Evolutionary conservation across 2,329 filamentous ascomycete species (phyloP).

Genomic region (Leptoxyphium fumago): DNA sequence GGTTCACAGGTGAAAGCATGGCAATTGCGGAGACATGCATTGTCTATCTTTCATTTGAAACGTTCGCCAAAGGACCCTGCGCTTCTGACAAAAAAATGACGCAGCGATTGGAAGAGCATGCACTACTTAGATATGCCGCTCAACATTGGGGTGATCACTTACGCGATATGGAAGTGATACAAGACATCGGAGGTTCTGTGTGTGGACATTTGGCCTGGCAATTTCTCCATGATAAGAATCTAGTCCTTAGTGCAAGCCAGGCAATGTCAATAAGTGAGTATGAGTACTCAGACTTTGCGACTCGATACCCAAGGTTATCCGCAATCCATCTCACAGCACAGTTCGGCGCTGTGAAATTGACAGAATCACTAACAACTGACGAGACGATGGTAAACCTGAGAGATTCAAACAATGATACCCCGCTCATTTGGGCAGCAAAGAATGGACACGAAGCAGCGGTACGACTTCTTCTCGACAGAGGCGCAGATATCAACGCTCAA

Average conservation of each 20-base stretch:
- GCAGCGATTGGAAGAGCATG: conserved; percentile 7
- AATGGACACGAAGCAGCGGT: conserved; percentile 76
- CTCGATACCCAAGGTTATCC: conserved; percentile 5
- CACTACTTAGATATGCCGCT: conserved; percentile 16
- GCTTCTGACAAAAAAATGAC: conserved; percentile 1
- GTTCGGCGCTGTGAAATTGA: conserved; percentile 7
- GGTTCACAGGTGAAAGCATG: conserved; percentile 11
- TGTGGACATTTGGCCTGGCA: not conserved
- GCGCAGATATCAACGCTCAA: conserved; percentile 1
- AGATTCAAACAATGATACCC: conserved; percentile 55
- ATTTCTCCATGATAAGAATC: not conserved
- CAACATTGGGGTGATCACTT: conserved; percentile 15
- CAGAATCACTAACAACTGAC: not conserved
- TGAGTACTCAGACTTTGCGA: conserved; percentile 1
- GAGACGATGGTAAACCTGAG: not conserved
- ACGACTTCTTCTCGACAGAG: conserved; percentile 43
- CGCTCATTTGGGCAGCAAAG: conserved; percentile 83
- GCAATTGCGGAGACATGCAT: conserved; percentile 15
- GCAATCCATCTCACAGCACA: conserved; percentile 14
- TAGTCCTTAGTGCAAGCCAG: not conserved
- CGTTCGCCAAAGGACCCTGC: conserved; percentile 10
- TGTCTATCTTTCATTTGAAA: conserved; percentile 18
- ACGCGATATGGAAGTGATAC: conserved; percentile 3
- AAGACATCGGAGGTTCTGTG: conserved; percentile 1
- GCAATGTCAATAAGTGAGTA: not conserved